These are phyloP conservation scores for Chaetomium sp. DNA, from an alignment of 2,329 filamentous ascomycete genomes.

Conservation along the genomic window DNA sequence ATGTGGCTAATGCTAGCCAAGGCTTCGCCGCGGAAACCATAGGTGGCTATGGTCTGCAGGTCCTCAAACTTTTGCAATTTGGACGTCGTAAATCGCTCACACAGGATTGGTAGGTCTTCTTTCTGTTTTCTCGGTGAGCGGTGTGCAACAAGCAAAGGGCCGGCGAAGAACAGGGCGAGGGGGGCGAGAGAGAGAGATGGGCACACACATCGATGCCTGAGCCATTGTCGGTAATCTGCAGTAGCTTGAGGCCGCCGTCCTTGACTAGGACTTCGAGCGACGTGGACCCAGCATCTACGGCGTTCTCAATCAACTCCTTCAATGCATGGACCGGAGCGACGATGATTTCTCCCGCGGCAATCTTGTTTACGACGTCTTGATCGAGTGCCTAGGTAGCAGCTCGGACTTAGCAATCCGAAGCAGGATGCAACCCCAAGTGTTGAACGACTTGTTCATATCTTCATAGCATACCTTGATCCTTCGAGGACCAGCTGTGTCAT, in stretches of 20 bases:
- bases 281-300: slow-evolving; percentile 94
- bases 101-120: slow-evolving; percentile 86
- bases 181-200: background rate
- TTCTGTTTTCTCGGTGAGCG: slow-evolving; percentile 47
- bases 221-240: slow-evolving; percentile 97
- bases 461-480: slow-evolving; percentile 40
- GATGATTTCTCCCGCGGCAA: slow-evolving; percentile 96
- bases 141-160: slow-evolving; percentile 10
- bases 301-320: slow-evolving; percentile 95
- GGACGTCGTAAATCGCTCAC: slow-evolving; percentile 93
- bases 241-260: slow-evolving; percentile 86
- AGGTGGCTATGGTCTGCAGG: slow-evolving; percentile 80
- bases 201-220: slow-evolving; percentile 78
- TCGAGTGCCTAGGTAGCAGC: slow-evolving; percentile 61
- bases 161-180: background rate
- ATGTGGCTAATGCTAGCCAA: slow-evolving; percentile 98
- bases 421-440: background rate
- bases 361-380: slow-evolving; percentile 94
- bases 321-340: slow-evolving; percentile 92
- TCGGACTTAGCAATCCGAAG: slow-evolving; percentile 8
- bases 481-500: slow-evolving; percentile 29
- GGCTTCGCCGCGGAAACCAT: slow-evolving; percentile 96
- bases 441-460: background rate
- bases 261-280: slow-evolving; percentile 86
- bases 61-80: slow-evolving; percentile 94